Conservation (phyloP, 768 basidiomycete genomes). For the Paxillus involutus region DNA sequence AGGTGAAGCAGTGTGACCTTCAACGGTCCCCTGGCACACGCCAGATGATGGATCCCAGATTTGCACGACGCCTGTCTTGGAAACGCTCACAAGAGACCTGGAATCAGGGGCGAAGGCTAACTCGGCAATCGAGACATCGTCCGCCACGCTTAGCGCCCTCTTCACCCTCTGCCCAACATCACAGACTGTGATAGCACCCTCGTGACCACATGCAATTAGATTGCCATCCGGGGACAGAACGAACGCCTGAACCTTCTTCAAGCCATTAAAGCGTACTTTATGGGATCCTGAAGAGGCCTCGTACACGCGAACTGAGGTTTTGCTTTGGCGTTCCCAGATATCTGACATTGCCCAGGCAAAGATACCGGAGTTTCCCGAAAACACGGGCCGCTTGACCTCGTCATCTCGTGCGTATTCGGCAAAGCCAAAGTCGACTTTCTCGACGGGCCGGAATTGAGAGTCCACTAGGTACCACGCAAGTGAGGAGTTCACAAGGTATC, state of each 20-base stretch:
- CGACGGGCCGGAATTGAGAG: neutral
- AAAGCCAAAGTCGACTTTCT: slow-evolving; percentile 11
- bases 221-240: neutral
- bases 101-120: slow-evolving; percentile 15
- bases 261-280: slow-evolving; percentile 2
- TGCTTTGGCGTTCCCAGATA: slow-evolving; percentile 1
- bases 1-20: neutral
- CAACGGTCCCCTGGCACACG: slow-evolving; percentile 1
- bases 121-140: neutral
- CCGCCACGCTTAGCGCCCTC: neutral
- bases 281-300: slow-evolving; percentile 3
- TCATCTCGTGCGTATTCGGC: neutral
- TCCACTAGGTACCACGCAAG: slow-evolving; percentile 5
- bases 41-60: slow-evolving; percentile 14
- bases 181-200: slow-evolving; percentile 5
- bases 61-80: slow-evolving; percentile 3
- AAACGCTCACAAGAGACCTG: slow-evolving; percentile 9
- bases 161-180: neutral
- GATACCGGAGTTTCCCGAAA: slow-evolving; percentile 7
- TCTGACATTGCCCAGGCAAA: slow-evolving; percentile 8
- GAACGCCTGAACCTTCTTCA: slow-evolving; percentile 6
- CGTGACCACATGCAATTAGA: slow-evolving; percentile 10
- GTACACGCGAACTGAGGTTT: slow-evolving; percentile 4
- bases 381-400: neutral
- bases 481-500: neutral